Evolutionary conservation across 176 grass and related monocot species (phyloP).

Genomic region (Zoysia pacifica): DNA sequence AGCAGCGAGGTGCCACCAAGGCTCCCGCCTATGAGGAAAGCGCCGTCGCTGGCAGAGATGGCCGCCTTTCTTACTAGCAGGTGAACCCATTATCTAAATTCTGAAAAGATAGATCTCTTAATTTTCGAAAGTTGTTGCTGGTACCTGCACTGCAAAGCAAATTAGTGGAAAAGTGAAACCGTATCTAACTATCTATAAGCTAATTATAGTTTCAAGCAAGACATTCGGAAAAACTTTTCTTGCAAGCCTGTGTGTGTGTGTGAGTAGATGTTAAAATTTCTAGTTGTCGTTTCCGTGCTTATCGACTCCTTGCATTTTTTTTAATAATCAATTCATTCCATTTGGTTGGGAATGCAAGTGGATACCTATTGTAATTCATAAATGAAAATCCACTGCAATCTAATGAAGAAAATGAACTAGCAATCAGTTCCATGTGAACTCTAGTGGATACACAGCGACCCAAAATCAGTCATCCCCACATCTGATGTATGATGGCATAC

Average conservation of each 20-base stretch:
- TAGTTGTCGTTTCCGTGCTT: neutral
- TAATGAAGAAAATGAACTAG: neutral
- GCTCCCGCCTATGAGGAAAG: conserved; percentile 51
- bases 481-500: neutral
- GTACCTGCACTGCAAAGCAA: conserved; percentile 5
- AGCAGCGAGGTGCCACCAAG: conserved; percentile 36
- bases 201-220: neutral
- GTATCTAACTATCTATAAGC: neutral
- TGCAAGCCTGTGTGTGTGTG: no score
- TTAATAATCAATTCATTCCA: neutral
- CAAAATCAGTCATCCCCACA: neutral
- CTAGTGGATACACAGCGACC: neutral
- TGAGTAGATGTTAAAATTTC: neutral
- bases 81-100: conserved; percentile 33
- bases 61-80: conserved; percentile 51
- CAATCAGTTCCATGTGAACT: neutral
- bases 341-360: neutral
- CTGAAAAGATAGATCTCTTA: neutral
- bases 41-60: conserved; percentile 48
- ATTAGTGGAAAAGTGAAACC: neutral
- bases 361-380: neutral
- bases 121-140: neutral
- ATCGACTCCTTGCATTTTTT: conserved; percentile 21
- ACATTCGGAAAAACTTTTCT: no score
- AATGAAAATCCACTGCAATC: neutral